Conservation (phyloP, 495 filamentous ascomycete species). For the Barbatosphaeria neglecta region DNA sequence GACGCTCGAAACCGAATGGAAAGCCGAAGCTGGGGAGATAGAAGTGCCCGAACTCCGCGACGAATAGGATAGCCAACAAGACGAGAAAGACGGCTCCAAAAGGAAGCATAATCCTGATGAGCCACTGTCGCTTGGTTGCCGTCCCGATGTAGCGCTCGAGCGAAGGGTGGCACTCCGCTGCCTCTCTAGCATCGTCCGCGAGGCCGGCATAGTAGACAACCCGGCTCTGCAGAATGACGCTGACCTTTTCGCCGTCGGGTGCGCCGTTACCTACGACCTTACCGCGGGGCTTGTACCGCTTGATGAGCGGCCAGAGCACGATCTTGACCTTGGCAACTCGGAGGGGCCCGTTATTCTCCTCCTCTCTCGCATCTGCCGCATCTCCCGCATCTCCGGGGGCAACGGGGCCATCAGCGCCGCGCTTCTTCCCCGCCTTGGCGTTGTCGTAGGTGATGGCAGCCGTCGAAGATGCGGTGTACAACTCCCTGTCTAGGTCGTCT, state of each 20-base stretch:
- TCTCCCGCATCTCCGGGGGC: not conserved
- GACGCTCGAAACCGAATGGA: too few relatives aligned
- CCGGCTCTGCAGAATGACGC: slow-evolving; percentile 9
- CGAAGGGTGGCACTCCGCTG: slow-evolving; percentile 4
- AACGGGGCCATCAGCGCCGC: not conserved
- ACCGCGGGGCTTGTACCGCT: slow-evolving; percentile 17
- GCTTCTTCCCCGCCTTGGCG: not conserved
- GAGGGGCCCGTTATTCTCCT: slow-evolving; percentile 4
- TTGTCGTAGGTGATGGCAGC: slow-evolving; percentile 4
- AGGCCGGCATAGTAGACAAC: slow-evolving; percentile 24
- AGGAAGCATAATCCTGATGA: not conserved
- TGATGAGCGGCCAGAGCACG: slow-evolving; percentile 23
- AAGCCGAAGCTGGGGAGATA: too few relatives aligned
- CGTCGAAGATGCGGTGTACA: slow-evolving; percentile 19
- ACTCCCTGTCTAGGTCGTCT: slow-evolving; percentile 15
- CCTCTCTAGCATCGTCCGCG: not conserved
- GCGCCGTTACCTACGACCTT: slow-evolving; percentile 2
- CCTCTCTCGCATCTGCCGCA: slow-evolving; percentile 1
- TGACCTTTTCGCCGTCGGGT: slow-evolving; percentile 16
- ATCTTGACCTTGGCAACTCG: slow-evolving; percentile 30
- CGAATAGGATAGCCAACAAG: not conserved
- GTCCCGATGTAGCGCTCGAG: not conserved
- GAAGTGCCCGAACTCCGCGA: too few relatives aligned
- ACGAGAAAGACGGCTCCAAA: too few relatives aligned
- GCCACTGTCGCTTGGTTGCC: not conserved